These are phyloP conservation scores for Pneumocystis jirovecii DNA, from an alignment of 1,139 yeast genomes.

Conservation along the genomic window DNA sequence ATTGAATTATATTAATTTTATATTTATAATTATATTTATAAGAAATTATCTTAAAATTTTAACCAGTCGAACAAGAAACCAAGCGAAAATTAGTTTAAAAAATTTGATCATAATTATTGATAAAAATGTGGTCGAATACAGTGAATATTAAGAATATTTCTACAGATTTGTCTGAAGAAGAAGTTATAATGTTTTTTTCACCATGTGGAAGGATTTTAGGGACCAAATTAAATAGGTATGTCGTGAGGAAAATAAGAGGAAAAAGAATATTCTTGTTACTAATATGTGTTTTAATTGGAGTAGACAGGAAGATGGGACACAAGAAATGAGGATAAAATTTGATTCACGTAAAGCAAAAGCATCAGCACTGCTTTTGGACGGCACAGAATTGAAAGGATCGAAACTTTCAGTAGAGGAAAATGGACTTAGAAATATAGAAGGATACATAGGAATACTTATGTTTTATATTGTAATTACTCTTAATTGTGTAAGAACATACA, in stretches of 20 bases:
- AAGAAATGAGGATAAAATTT: not conserved
- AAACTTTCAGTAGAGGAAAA: not conserved
- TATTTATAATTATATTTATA: no score
- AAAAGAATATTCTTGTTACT: not conserved
- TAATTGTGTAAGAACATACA: not conserved
- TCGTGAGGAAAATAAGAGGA: not conserved
- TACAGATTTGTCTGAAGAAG: not conserved
- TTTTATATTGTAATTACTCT: not conserved
- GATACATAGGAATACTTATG: not conserved
- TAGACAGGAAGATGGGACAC: not conserved
- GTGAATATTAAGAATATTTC: not conserved
- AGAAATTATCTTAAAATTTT: no score
- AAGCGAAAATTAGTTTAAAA: not conserved
- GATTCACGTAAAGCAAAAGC: not conserved
- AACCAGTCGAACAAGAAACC: no score
- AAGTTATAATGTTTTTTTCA: not conserved
- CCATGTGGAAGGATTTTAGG: not conserved
- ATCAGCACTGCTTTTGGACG: not conserved
- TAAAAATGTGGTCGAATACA: not conserved
- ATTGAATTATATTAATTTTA: no score
- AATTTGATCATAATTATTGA: not conserved
- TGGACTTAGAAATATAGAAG: not conserved
- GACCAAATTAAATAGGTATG: not conserved
- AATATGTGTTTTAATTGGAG: not conserved
- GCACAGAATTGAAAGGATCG: not conserved